phyloP scores from a whole-genome alignment of 129 eudicot genomes.

The Rutidosis leptorrhynchoides region DNA sequence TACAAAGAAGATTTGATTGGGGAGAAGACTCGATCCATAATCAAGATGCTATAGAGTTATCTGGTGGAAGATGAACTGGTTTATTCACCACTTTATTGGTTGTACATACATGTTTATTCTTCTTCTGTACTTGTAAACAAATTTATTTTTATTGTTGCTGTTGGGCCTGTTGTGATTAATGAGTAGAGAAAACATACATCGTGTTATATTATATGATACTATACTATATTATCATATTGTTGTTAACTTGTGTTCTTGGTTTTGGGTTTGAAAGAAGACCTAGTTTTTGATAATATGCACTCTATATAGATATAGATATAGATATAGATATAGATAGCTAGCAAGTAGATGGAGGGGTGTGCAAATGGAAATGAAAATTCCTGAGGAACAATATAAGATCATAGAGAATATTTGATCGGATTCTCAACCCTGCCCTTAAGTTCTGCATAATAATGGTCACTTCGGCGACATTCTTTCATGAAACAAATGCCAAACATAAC shows the following conservation, averaged over 20 bases:
- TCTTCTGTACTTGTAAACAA: conserved; percentile 4
- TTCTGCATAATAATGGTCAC: too few relatives aligned
- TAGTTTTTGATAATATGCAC: too few relatives aligned
- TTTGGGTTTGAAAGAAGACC: too few relatives aligned
- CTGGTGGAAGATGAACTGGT: conserved; percentile 74
- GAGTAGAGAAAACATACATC: background rate
- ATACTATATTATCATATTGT: background rate
- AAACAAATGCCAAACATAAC: too few relatives aligned
- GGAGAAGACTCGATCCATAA: conserved; percentile 77
- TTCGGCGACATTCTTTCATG: too few relatives aligned
- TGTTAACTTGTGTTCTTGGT: background rate
- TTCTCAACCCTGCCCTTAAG: too few relatives aligned
- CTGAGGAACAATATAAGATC: too few relatives aligned
- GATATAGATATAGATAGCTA: too few relatives aligned
- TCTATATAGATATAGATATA: too few relatives aligned
- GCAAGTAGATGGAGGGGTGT: too few relatives aligned
- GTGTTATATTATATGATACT: background rate
- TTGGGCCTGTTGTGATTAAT: conserved; percentile 12
- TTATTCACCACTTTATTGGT: conserved; percentile 5
- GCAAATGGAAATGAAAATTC: too few relatives aligned
- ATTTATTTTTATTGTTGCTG: conserved; percentile 26
- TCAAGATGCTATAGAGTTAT: conserved; percentile 85
- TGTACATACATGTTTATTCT: conserved; percentile 12
- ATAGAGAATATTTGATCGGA: too few relatives aligned
- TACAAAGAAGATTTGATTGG: conserved; percentile 94